phyloP scores from a whole-genome alignment of 129 eudicot genomes.

The Solidago caesia region DNA sequence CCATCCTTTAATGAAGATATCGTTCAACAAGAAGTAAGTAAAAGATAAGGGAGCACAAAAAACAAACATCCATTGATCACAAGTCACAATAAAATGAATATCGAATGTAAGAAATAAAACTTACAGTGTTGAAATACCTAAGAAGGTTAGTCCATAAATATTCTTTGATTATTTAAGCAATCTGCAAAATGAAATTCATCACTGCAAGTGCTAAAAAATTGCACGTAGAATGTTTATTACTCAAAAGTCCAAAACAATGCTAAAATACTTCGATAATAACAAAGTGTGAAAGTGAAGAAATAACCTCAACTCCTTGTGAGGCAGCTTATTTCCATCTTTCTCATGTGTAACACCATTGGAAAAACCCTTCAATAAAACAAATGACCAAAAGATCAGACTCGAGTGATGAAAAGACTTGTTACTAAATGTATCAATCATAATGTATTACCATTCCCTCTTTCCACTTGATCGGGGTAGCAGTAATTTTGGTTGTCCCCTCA shows the following conservation, averaged over 20 bases:
- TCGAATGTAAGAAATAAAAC: background rate
- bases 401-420: background rate
- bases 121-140: constrained; percentile 11
- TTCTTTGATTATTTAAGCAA: constrained; percentile 11
- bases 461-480: constrained; percentile 17
- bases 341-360: constrained; percentile 57
- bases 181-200: background rate
- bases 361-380: constrained; percentile 41
- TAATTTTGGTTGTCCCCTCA: constrained; percentile 4
- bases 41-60: background rate
- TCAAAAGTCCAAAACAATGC: background rate
- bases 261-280: background rate
- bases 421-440: background rate
- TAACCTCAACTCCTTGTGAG: constrained; percentile 69
- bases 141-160: constrained; percentile 10
- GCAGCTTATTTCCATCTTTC: constrained; percentile 71
- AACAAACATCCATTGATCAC: background rate
- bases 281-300: background rate
- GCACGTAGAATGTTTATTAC: background rate
- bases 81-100: background rate
- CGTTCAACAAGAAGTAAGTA: background rate
- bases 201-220: constrained; percentile 3
- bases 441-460: constrained; percentile 11
- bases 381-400: background rate
- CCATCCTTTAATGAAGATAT: constrained; percentile 43